Conservation (phyloP, 108 stramenopile genomes). For the Nitzschia sp. region DNA sequence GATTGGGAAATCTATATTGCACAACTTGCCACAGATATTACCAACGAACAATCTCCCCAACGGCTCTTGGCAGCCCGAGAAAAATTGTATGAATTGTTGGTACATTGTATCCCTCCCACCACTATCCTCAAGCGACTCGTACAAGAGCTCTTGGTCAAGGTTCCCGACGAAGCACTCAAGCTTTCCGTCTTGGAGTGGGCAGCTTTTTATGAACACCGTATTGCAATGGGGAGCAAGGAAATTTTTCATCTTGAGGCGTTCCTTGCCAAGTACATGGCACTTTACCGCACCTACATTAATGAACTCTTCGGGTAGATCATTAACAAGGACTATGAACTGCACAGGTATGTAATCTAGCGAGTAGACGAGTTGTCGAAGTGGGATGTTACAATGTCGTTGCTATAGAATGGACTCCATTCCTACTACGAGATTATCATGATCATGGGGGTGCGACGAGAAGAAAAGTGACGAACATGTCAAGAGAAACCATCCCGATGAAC, state of each 20-base stretch:
- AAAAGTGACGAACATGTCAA: too few species aligned
- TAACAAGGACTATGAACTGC: too few species aligned
- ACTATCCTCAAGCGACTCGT: slow-evolving; percentile 90
- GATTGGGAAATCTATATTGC: slow-evolving; percentile 97
- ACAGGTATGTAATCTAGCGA: too few species aligned
- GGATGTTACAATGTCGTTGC: too few species aligned
- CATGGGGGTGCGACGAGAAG: too few species aligned
- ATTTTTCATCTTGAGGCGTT: slow-evolving; percentile 99
- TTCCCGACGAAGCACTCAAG: slow-evolving; percentile 86
- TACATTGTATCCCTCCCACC: slow-evolving; percentile 95
- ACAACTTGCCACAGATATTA: slow-evolving; percentile 82
- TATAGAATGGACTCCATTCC: too few species aligned
- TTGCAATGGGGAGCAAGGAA: slow-evolving; percentile 92
- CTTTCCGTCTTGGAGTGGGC: slow-evolving; percentile 90
- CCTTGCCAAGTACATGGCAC: slow-evolving; percentile 95
- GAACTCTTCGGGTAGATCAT: slow-evolving; percentile 65
- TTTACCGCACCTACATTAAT: slow-evolving; percentile 92
- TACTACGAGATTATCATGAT: too few species aligned
- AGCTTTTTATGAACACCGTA: slow-evolving; percentile 94
- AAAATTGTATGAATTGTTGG: slow-evolving; percentile 95
- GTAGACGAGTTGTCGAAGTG: too few species aligned
- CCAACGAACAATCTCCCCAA: slow-evolving; percentile 86
- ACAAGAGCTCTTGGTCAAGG: slow-evolving; percentile 74
- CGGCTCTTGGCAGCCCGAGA: slow-evolving; percentile 83
- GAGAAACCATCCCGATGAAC: too few species aligned